A percentile compares a stretch with the other conserved stretches of the same genome.
Evolutionary conservation across 1,139 yeast species (phyloP).

Genomic region (Hemisphaericaspora subhashii): DNA sequence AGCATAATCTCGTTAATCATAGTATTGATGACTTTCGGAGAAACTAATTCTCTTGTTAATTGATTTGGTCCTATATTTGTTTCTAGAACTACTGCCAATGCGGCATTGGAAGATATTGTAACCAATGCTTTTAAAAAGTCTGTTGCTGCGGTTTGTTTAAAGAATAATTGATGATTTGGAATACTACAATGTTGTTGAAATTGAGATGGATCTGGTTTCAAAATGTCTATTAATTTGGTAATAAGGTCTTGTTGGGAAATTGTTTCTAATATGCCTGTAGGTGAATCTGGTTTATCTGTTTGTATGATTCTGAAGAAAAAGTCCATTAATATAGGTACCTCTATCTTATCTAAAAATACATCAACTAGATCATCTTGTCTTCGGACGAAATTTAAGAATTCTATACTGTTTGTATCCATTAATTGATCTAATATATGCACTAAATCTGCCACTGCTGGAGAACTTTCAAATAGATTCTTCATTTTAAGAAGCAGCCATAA

Average conservation of each 20-base stretch:
- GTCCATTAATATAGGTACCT: constrained; percentile 57
- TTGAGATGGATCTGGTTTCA: constrained; percentile 46
- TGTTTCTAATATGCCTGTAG: constrained; percentile 60
- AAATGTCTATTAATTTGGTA: constrained; percentile 50
- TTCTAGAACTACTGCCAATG: constrained; percentile 46
- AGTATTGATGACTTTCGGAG: constrained; percentile 33
- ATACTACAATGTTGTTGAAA: constrained; percentile 24
- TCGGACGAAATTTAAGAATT: constrained; percentile 54
- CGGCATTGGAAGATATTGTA: constrained; percentile 79
- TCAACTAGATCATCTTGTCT: constrained; percentile 54
- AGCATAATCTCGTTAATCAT: constrained; percentile 47
- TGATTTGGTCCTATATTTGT: constrained; percentile 51
- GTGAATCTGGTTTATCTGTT: constrained; percentile 63
- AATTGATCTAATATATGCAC: constrained; percentile 47
- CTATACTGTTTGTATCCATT: constrained; percentile 48
- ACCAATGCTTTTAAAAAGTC: constrained; percentile 93
- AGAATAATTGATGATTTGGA: constrained; percentile 41
- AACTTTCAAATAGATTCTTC: constrained; percentile 39
- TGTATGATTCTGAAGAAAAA: constrained; percentile 60
- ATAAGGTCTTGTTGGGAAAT: constrained; percentile 52
- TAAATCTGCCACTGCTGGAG: constrained; percentile 41
- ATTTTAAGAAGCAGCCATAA: constrained; percentile 43
- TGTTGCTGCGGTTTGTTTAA: constrained; percentile 90
- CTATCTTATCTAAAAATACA: constrained; percentile 53
- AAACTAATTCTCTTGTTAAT: constrained; percentile 46